Percentiles rank a stretch among this genome's conserved stretches.
These are phyloP conservation scores for Citrus glauca DNA, from an alignment of 345 rosid species.

Conservation along the genomic window DNA sequence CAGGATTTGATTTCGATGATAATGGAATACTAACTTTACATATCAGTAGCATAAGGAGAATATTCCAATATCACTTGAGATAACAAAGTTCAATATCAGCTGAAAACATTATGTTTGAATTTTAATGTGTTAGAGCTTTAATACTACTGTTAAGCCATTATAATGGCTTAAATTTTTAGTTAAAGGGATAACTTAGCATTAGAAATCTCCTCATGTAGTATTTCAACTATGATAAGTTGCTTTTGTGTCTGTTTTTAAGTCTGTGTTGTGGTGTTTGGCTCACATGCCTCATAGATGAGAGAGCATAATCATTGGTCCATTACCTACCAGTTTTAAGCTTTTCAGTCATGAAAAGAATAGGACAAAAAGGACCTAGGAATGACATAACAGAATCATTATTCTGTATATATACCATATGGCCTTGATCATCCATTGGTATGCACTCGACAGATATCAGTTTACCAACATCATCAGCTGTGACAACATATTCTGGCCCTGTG, in stretches of 20 bases:
- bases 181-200: too few species aligned
- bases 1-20: background rate
- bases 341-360: too few species aligned
- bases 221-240: too few species aligned
- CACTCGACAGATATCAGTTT: constrained; percentile 91
- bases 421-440: constrained; percentile 97
- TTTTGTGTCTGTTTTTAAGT: too few species aligned
- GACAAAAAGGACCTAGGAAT: background rate
- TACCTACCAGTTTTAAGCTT: too few species aligned
- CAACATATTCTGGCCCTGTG: constrained; percentile 84
- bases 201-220: too few species aligned
- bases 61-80: background rate
- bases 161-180: too few species aligned
- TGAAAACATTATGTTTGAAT: background rate
- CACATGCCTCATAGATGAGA: too few species aligned
- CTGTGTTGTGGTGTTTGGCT: too few species aligned
- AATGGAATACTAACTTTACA: background rate
- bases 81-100: background rate
- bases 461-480: constrained; percentile 97
- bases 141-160: too few species aligned
- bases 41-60: background rate
- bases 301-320: too few species aligned
- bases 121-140: background rate
- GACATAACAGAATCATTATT: background rate
- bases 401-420: constrained; percentile 57